Evolutionary conservation across 306 rosid genomes (phyloP).

Genomic region (Cucurbita maxima): DNA sequence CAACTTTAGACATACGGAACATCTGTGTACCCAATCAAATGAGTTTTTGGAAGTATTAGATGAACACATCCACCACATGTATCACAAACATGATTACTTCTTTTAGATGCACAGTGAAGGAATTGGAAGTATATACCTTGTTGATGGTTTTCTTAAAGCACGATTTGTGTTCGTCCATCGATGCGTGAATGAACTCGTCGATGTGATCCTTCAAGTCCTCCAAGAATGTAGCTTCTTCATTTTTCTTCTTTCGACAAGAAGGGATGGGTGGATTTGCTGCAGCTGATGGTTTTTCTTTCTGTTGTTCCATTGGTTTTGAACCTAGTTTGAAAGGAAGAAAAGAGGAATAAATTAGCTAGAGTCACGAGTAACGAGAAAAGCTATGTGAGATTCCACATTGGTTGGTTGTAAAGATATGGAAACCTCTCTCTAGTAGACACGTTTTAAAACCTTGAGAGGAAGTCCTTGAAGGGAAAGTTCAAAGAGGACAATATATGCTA

Average conservation of each 20-base stretch:
- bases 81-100: not conserved
- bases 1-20: conserved; percentile 76
- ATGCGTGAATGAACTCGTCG: conserved; percentile 69
- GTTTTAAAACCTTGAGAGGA: too few relatives aligned
- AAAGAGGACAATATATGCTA: too few relatives aligned
- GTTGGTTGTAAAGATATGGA: too few relatives aligned
- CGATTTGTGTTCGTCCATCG: conserved; percentile 80
- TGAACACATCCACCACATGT: not conserved
- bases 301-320: conserved; percentile 33
- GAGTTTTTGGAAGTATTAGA: not conserved
- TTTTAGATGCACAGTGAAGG: not conserved
- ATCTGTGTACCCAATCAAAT: conserved; percentile 45
- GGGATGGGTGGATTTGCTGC: conserved; percentile 18
- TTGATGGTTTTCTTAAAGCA: conserved; percentile 69
- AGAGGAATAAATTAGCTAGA: not conserved
- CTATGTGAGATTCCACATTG: too few relatives aligned
- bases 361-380: too few relatives aligned
- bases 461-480: too few relatives aligned
- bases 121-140: conserved; percentile 24
- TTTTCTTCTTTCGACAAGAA: conserved; percentile 75
- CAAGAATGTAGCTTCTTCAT: conserved; percentile 55
- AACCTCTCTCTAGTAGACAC: too few relatives aligned
- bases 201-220: conserved; percentile 81
- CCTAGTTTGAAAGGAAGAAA: too few relatives aligned
- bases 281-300: conserved; percentile 25